These are phyloP conservation scores for Cladophialophora chaetospira DNA, from an alignment of 2,329 filamentous ascomycete genomes.

Conservation along the genomic window DNA sequence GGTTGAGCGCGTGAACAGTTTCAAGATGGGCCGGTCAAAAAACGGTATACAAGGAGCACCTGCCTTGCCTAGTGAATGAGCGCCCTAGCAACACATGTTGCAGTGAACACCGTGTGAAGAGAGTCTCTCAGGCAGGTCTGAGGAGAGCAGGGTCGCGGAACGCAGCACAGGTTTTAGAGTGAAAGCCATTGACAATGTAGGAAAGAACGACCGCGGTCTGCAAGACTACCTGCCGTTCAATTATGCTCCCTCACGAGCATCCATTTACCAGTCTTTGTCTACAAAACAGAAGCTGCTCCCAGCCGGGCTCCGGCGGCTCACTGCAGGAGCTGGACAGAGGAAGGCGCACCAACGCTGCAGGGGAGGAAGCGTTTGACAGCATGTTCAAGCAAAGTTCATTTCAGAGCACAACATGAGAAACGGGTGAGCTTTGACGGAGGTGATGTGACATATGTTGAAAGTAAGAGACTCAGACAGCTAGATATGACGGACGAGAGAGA, in stretches of 20 bases:
- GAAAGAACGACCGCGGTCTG: not conserved
- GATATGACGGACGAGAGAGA: not conserved
- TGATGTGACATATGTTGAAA: not conserved
- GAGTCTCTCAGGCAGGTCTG: too few relatives aligned
- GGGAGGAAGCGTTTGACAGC: not conserved
- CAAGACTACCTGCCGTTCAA: not conserved
- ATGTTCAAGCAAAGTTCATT: not conserved
- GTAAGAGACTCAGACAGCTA: too few relatives aligned
- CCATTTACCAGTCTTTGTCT: not conserved
- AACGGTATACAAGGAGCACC: too few relatives aligned
- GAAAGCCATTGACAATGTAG: not conserved
- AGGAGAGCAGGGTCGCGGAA: not conserved
- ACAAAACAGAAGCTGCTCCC: not conserved
- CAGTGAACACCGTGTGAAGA: too few relatives aligned
- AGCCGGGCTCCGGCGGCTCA: not conserved
- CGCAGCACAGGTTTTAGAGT: not conserved
- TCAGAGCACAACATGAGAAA: not conserved
- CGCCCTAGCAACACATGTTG: too few relatives aligned
- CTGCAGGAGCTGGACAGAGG: not conserved
- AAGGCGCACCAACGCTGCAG: not conserved
- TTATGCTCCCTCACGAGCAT: not conserved
- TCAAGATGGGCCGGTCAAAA: too few relatives aligned
- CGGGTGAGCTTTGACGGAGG: not conserved
- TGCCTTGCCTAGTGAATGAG: too few relatives aligned
- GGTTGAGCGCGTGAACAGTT: too few relatives aligned